Base-by-base conservation (phyloP, 148 eudicot genomes). In the Vaccinium myrtillus region DNA sequence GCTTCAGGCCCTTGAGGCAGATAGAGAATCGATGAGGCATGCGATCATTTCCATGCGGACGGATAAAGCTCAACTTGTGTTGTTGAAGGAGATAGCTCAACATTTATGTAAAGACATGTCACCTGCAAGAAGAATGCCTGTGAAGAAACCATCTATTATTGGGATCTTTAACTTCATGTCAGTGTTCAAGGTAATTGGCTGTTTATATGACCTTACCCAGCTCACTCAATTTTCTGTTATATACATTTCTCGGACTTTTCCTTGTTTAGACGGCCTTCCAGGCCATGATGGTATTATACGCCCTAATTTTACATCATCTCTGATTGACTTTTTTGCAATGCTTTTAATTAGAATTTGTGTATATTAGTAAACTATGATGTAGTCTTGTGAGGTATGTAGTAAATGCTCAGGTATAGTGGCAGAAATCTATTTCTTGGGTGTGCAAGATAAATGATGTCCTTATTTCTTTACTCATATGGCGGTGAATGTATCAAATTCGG, bases 1-100 rank as follows among this genome's bases (percentile, higher is more conserved):
- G 88, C 93, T 97, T 87, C 99, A 97, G 84, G 98, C 95, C 46
- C 97, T 97, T 63, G 99, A 97, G 88, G 99, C 98, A 83, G 99
- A 97, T 83, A 93, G 98, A 86, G 98, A 97, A 84, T 94, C 98
- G 2, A 92, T 97, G 98, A 94, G 95, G 88, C 98, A 92, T 84
- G 90, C 98, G 18, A 84, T 97, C 81, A 85, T 95, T 79, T 92
- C 96, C 82, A 93, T 97, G 92, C 91, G 98, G 70, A 97, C 98
- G 32, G 98, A 97, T 89, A 97, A 97, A 91, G 98, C 98, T 58
- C 99, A 97, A 81, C 74, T 94, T 84, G 93, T 95, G 16, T 88
- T 97, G 87, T 89, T 95, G 80, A 93, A 94, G 90, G 99, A 97
- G 91, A 97, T 97, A 85, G 98, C 98, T 88, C 98, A 95, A 83